Base-by-base conservation (phyloP, 1,284 basidiomycete species). In the Singerocomus inundabilis region DNA sequence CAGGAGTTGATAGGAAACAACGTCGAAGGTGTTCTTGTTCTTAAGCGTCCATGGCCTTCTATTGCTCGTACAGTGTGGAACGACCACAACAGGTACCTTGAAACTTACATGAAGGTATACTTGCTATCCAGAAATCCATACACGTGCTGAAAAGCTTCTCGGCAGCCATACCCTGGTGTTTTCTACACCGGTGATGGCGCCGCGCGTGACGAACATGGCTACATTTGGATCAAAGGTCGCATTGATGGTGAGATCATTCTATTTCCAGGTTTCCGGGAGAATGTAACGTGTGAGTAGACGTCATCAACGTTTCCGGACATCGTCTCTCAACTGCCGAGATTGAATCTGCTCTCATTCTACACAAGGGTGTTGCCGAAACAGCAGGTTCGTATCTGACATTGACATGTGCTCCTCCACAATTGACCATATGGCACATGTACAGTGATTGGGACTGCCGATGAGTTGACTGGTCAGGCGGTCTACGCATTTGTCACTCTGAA, bases 131-230 rank as follows among this genome's bases (percentile, higher is more conserved):
- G 29, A 30, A 24, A 25, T 24, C 15, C 2, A 3, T 42, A 6
- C 6, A 29, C 25, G 12, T 37, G 12, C 24, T 49, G 32, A 61
- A 6, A 15, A 55, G n/a, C 31, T 44, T 26, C 38, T 15, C 39
- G 48, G 16, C 2, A 81, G 74, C 86, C 87, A n/a, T 92, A 92
- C 72, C 86, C 88, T 15, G 89, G 93, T 18, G 75, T 79, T 70
- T 98, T 94, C 81, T 98, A 92, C 75, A 99, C 95, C 18, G 96
- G 97, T 32, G 97, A 99, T 64, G 95, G 95, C 51, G 96, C 95
- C 18, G 90, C 88, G 24, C 82, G 95, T 40, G 97, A 99, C 69
- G 84, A 90, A 63, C 88, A 99, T 63, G 96, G 96, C 6, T 99
- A 99, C 74, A 91, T 93, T 67, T 97, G 93, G 93, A 98, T 99